Percentiles rank a stretch among this genome's conserved stretches.
These are phyloP conservation scores for Verbascum thapsus DNA, from an alignment of 257 asterid species.

Conservation along the genomic window DNA sequence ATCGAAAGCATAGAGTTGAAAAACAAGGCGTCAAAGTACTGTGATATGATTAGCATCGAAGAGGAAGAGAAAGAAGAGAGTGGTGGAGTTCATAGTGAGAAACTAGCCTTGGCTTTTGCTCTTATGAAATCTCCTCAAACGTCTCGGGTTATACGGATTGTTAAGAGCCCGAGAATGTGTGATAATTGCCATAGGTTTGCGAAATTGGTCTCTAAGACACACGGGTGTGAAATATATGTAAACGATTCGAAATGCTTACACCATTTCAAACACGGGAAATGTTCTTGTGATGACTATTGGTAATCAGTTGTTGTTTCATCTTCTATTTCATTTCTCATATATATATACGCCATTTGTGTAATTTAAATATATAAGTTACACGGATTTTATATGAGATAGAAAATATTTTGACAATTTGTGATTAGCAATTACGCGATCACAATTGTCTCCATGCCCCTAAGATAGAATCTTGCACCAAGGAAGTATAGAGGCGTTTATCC, in stretches of 20 bases:
- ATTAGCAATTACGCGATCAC: background rate
- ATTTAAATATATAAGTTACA: too few species aligned
- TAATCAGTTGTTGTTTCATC: slow-evolving; percentile 29
- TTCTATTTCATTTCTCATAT: too few species aligned
- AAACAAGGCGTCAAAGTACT: slow-evolving; percentile 34
- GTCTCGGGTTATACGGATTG: slow-evolving; percentile 45
- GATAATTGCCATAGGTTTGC: slow-evolving; percentile 68
- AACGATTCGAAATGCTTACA: slow-evolving; percentile 72
- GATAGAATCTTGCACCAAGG: slow-evolving; percentile 17
- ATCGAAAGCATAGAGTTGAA: slow-evolving; percentile 38
- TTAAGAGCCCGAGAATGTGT: slow-evolving; percentile 74
- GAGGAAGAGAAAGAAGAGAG: slow-evolving; percentile 63
- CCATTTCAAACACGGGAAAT: slow-evolving; percentile 71
- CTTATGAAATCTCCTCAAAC: slow-evolving; percentile 42
- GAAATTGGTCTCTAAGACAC: slow-evolving; percentile 49
- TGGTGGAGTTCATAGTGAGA: slow-evolving; percentile 66
- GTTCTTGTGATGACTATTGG: slow-evolving; percentile 90
- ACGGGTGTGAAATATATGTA: slow-evolving; percentile 55
- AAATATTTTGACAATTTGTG: too few species aligned
- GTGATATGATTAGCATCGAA: slow-evolving; percentile 40
- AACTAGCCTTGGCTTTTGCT: slow-evolving; percentile 64
- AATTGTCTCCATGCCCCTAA: background rate
- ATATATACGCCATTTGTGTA: too few species aligned
- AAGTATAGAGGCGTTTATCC: slow-evolving; percentile 6
- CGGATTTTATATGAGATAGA: too few species aligned